Evolutionary conservation across 176 grass and related monocot species (phyloP).

Genomic region (Musa schizocarpa): DNA sequence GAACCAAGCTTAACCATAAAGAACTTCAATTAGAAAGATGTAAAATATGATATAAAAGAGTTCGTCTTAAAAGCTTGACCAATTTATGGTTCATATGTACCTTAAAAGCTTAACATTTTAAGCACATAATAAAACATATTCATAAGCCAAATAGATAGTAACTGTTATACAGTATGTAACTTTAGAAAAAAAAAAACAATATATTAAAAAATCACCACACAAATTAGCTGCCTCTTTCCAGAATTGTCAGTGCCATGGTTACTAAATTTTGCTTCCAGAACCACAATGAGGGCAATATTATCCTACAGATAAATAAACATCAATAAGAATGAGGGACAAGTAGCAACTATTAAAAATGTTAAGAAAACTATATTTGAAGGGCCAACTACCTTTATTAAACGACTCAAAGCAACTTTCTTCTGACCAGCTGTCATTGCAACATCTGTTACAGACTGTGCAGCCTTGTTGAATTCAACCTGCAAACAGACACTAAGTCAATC

Average conservation of each 20-base stretch:
- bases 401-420: constrained; percentile 75
- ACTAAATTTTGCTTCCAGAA: constrained; percentile 93
- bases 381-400: constrained; percentile 61
- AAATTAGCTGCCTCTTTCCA: constrained; percentile 97
- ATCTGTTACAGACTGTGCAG: constrained; percentile 95
- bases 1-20: too few species aligned
- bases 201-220: constrained; percentile 54
- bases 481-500: neutral
- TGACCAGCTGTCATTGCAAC: constrained; percentile 79
- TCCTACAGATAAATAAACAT: constrained; percentile 44
- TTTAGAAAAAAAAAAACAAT: neutral
- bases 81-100: too few species aligned
- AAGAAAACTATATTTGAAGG: neutral
- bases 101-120: neutral
- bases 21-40: too few species aligned
- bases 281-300: constrained; percentile 87
- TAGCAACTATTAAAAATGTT: neutral
- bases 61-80: too few species aligned
- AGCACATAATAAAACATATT: neutral
- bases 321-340: neutral
- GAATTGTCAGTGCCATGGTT: constrained; percentile 79
- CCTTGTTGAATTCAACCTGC: constrained; percentile 99
- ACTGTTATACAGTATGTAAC: neutral
- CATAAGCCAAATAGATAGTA: neutral
- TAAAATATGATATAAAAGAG: too few species aligned